phyloP scores from a whole-genome alignment of 1,139 yeast species.

The Candida smagusa region DNA sequence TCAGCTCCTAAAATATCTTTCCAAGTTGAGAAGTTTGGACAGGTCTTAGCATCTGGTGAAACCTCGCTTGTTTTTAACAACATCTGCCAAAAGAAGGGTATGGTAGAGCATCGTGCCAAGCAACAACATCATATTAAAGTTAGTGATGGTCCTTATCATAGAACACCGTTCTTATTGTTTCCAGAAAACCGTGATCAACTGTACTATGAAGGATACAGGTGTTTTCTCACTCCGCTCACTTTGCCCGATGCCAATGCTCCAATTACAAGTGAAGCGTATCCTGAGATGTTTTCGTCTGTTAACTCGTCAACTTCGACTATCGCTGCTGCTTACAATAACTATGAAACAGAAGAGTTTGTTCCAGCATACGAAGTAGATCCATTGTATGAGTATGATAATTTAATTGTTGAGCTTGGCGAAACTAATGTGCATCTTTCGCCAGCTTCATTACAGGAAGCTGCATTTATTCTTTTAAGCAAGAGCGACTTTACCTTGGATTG shows the following conservation, averaged over 20 bases:
- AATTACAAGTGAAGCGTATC: background rate
- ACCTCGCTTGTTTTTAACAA: conserved; percentile 61
- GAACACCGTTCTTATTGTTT: conserved; percentile 69
- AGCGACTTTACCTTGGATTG: conserved; percentile 40
- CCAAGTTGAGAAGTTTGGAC: conserved; percentile 19
- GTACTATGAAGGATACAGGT: conserved; percentile 48
- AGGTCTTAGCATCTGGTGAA: conserved; percentile 30
- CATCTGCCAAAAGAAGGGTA: conserved; percentile 55
- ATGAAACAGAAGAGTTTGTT: conserved; percentile 40
- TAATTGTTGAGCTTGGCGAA: conserved; percentile 51
- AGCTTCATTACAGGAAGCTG: conserved; percentile 24
- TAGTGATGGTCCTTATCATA: conserved; percentile 82
- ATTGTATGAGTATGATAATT: conserved; percentile 49
- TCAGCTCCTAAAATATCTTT: conserved; percentile 46
- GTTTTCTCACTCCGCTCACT: conserved; percentile 60
- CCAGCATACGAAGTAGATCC: conserved; percentile 45
- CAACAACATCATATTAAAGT: conserved; percentile 66
- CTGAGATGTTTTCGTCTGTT: background rate
- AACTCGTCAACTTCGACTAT: background rate
- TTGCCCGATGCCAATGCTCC: conserved; percentile 69
- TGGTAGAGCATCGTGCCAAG: conserved; percentile 38
- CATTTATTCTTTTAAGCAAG: conserved; percentile 29
- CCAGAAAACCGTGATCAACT: conserved; percentile 39
- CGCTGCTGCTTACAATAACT: conserved; percentile 20
- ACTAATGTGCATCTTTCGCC: conserved; percentile 40